Evolutionary conservation across 2,329 filamentous ascomycete species (phyloP).

Genomic region (Colletotrichum tropicale): DNA sequence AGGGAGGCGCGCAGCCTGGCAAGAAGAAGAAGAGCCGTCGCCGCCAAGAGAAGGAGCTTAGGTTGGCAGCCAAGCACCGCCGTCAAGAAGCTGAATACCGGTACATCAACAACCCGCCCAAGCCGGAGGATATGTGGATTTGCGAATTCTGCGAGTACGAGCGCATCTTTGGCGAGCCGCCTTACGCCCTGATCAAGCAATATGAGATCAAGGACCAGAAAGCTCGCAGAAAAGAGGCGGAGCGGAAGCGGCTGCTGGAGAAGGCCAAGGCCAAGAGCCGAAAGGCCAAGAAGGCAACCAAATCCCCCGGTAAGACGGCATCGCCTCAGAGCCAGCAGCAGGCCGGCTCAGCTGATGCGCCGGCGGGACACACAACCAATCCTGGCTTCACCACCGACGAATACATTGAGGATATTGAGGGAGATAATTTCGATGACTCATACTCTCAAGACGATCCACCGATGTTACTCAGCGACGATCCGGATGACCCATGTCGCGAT

Average conservation of each 20-base stretch:
- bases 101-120: slow-evolving; percentile 77
- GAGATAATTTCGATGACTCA: neutral
- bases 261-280: slow-evolving; percentile 94
- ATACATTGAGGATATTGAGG: slow-evolving; percentile 13
- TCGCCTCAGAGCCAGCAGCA: slow-evolving; percentile 24
- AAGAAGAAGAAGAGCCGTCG: slow-evolving; percentile 69
- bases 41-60: slow-evolving; percentile 72
- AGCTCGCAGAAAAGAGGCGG: slow-evolving; percentile 82
- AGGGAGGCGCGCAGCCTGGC: slow-evolving; percentile 37
- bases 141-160: slow-evolving; percentile 99
- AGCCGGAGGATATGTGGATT: slow-evolving; percentile 81
- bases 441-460: slow-evolving; percentile 13
- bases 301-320: slow-evolving; percentile 58
- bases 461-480: slow-evolving; percentile 17
- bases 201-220: slow-evolving; percentile 95
- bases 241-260: slow-evolving; percentile 82
- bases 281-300: slow-evolving; percentile 84
- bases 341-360: slow-evolving; percentile 23
- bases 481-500: neutral
- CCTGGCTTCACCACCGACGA: slow-evolving; percentile 41
- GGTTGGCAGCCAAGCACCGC: slow-evolving; percentile 76
- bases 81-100: slow-evolving; percentile 77
- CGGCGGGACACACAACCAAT: slow-evolving; percentile 40
- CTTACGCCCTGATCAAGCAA: slow-evolving; percentile 81
- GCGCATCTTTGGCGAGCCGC: slow-evolving; percentile 88